Evolutionary conservation across 2,329 filamentous ascomycete genomes (phyloP), one percentile per base, ranked within the genome.

Genomic region (Esteya vermicola): DNA sequence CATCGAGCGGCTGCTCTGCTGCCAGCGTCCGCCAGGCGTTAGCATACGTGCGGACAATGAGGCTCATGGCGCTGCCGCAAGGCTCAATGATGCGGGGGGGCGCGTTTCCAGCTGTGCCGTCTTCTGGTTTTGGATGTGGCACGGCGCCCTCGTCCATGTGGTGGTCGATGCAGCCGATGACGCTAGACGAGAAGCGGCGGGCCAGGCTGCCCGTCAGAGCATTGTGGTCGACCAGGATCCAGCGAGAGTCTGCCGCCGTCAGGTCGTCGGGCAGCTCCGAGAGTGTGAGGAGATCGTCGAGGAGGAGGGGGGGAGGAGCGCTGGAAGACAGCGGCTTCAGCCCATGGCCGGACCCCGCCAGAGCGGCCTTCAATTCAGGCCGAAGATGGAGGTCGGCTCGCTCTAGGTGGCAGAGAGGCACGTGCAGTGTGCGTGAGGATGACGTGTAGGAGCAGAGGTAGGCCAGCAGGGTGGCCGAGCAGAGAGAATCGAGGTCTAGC

Each of bases 141-240:
- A 85, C 61, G 7, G 54, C 60, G 6, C 62, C 56, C 51, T 91
- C 84, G 45, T 91, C 83, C 1, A 72, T 76, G 54, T 91, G 85
- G 57, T 91, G 84, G 57, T 91, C 84, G 40, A 91, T 70, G 47
- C 78, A 78, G 4, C 78, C 81, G 5, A 66, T 58, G 0, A 88
- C 69, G 9, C 63, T 60, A 4, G 52, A 45, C 0, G 60, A 58
- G 30, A 43, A 47, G 23, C 46, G 40, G 14, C 63, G 28, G 14
- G 65, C 70, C 14, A 89, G 61, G 13, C 58, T 51, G 0, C 81
- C 81, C 6, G 79, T 78, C 36, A 85, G 62, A 1, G 64, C 68
- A 53, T 91, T 91, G 63, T 91, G 85, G 58, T 91, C 84, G 4
- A 91, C 81, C 1, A 91, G 63, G 16, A 85, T 59, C 81, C 81